Percentiles rank a stretch among this genome's conserved stretches.
These are phyloP conservation scores for Saccharomycopsis selenospora DNA, from an alignment of 805 yeast genomes.

Conservation along the genomic window DNA sequence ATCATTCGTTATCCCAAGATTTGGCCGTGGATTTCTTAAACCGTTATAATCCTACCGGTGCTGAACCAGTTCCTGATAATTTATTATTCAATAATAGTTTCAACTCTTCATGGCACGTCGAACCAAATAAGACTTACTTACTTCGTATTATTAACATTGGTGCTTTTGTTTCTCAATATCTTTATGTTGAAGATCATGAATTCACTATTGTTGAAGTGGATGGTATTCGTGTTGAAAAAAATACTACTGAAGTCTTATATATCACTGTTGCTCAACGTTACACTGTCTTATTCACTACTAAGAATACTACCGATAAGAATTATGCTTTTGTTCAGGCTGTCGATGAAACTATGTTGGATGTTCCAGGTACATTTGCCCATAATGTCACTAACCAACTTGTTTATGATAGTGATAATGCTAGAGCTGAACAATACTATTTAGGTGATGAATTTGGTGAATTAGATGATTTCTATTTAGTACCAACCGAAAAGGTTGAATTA, in stretches of 20 bases:
- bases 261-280: conserved; percentile 91
- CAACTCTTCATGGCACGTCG: conserved; percentile 66
- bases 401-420: conserved; percentile 42
- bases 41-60: conserved; percentile 89
- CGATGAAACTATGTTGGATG: conserved; percentile 80
- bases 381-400: conserved; percentile 72
- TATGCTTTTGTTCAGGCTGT: conserved; percentile 77
- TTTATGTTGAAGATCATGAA: conserved; percentile 83
- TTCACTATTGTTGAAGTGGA: conserved; percentile 87
- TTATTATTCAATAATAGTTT: conserved; percentile 75
- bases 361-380: conserved; percentile 54
- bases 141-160: conserved; percentile 79
- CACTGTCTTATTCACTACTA: conserved; percentile 70
- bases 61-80: conserved; percentile 90
- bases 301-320: conserved; percentile 52
- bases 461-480: conserved; percentile 76
- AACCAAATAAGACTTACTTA: conserved; percentile 81
- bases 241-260: conserved; percentile 62
- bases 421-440: conserved; percentile 34
- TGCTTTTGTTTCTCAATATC: conserved; percentile 84
- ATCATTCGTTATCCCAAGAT: conserved; percentile 51
- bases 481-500: conserved; percentile 48
- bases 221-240: conserved; percentile 77
- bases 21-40: conserved; percentile 52
- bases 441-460: conserved; percentile 37